Evolutionary conservation across 2,329 filamentous ascomycete species (phyloP), one percentile per base, ranked within the genome.

Genomic region (Diaporthe caulivora): DNA sequence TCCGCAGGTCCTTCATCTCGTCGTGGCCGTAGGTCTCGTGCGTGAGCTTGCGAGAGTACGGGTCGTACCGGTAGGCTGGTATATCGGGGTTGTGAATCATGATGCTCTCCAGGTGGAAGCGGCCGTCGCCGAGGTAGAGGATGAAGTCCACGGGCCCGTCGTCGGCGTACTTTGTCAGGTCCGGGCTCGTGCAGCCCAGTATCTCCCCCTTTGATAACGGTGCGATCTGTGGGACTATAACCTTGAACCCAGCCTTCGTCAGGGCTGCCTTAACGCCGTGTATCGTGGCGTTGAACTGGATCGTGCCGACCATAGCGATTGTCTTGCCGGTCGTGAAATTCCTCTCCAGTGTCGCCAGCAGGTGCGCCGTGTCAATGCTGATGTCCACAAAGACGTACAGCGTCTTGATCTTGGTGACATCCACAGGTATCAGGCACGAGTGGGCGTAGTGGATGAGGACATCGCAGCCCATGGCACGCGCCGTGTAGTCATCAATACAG

Each of bases 351-450:
- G 95, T 97, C 11, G 94, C 93, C 67, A 98, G 85, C 21, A 99
- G 89, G 82, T 99, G 97, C 17, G 91, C 86, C 0, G 94, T 94
- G 83, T 99, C 97, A 81, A 99, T 98, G 83, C 93, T 94, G 80
- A 99, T 99, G 82, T 98, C 95, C 72, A 99, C 97, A 81, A 99
- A 99, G 77, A 99, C 95, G 83, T 99, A 99, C 0, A 99, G 88
- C 0, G 96, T 98, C 82, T 97, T 97, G 80, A 99, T 98, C 83
- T 95, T 94, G 72, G 97, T 99, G 18, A 98, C 94, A 77, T 97
- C 96, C 15, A 98, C 95, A 0, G 97, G 97, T 77, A 99, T 97
- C 76, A 99, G 88, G 79, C 97, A 99, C 81, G 94, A 97, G 84
- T 99, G 97, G 1, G 97, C 97, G 81, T 99, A 99, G 84, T 99